Conservation (phyloP, 1,284 basidiomycete species). For the Melanopsichium pennsylvanicum region DNA sequence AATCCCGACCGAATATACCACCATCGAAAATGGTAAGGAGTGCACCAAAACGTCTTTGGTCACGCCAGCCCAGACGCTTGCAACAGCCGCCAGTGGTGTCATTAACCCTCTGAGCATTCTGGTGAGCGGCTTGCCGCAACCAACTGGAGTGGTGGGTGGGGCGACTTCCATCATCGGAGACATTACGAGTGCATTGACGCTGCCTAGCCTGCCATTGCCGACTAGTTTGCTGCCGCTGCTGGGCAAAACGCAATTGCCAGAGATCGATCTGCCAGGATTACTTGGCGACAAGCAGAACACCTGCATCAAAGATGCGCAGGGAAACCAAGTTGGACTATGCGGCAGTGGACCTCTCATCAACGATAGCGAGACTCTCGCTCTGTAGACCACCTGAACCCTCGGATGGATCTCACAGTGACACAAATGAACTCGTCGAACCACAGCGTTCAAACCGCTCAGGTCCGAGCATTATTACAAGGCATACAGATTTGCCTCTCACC, state of each 20-base stretch:
- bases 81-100: constrained; percentile 16
- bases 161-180: constrained; percentile 26
- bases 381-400: constrained; percentile 7
- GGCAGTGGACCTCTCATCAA: constrained; percentile 23
- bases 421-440: neutral
- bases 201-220: constrained; percentile 17
- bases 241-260: constrained; percentile 14
- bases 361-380: constrained; percentile 19
- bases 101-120: constrained; percentile 33
- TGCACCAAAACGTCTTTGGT: constrained; percentile 24
- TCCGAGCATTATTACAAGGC: constrained; percentile 1
- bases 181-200: constrained; percentile 14
- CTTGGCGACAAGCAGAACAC: constrained; percentile 21
- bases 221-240: constrained; percentile 29
- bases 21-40: constrained; percentile 18
- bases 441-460: constrained; percentile 3
- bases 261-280: constrained; percentile 24
- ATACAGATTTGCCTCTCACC: neutral
- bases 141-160: constrained; percentile 12
- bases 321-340: constrained; percentile 30
- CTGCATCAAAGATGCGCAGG: constrained; percentile 27
- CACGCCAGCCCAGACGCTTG: neutral
- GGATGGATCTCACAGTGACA: too few species aligned
- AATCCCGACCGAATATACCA: constrained; percentile 3
- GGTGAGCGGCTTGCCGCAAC: constrained; percentile 15